phyloP scores from a whole-genome alignment of 1,284 basidiomycete species.

The Coniophora puteana region DNA sequence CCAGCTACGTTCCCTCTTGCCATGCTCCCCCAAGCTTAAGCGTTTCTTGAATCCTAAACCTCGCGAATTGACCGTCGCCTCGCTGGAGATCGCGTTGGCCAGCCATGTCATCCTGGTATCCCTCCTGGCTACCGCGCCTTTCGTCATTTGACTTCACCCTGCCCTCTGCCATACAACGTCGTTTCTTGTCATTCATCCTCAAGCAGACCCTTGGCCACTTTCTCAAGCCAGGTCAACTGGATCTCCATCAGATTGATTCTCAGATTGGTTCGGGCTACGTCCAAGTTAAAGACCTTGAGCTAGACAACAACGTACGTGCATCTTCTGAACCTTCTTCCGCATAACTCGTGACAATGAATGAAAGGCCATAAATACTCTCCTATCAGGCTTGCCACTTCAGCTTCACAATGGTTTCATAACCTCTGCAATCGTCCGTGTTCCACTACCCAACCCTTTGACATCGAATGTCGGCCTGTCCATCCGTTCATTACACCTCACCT shows the following conservation, averaged over 20 bases:
- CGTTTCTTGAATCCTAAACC: no score
- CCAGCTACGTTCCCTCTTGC: no score
- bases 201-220: slow-evolving; percentile 83
- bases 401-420: slow-evolving; percentile 72
- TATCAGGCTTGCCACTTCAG: slow-evolving; percentile 66
- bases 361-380: slow-evolving; percentile 77
- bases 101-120: slow-evolving; percentile 33
- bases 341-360: slow-evolving; percentile 12
- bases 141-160: slow-evolving; percentile 68
- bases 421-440: slow-evolving; percentile 71
- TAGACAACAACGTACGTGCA: slow-evolving; percentile 68
- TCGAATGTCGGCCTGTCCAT: slow-evolving; percentile 67
- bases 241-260: slow-evolving; percentile 85
- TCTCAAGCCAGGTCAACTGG: slow-evolving; percentile 84
- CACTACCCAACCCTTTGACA: slow-evolving; percentile 72
- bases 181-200: slow-evolving; percentile 88
- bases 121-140: slow-evolving; percentile 58
- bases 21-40: no score
- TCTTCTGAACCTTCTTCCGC: slow-evolving; percentile 9
- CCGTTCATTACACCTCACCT: slow-evolving; percentile 58
- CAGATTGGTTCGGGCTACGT: slow-evolving; percentile 89
- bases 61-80: no score
- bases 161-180: slow-evolving; percentile 81
- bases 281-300: slow-evolving; percentile 79
- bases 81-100: no score